phyloP scores from a whole-genome alignment of 441 rosid genomes.

The Breynia disticha region DNA sequence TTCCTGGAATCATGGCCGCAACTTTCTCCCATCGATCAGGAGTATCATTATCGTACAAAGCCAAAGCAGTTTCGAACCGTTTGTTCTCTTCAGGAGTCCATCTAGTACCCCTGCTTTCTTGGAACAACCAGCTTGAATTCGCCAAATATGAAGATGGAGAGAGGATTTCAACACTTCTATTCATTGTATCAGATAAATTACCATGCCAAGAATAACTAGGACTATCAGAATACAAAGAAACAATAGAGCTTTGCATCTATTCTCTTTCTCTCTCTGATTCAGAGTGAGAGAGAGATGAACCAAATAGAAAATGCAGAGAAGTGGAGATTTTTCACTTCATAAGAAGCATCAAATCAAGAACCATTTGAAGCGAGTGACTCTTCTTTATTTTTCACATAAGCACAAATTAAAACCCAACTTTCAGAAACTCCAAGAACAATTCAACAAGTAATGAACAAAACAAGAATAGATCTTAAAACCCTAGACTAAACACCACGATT shows the following conservation, averaged over 20 bases:
- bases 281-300: slow-evolving; percentile 9
- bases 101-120: slow-evolving; percentile 41
- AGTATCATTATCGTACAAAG: slow-evolving; percentile 63
- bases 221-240: not conserved
- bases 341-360: slow-evolving; percentile 28
- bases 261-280: slow-evolving; percentile 24
- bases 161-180: slow-evolving; percentile 53
- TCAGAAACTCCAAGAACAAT: slow-evolving; percentile 54
- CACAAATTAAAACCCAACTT: slow-evolving; percentile 38
- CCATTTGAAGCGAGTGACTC: slow-evolving; percentile 30
- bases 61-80: slow-evolving; percentile 77
- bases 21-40: slow-evolving; percentile 82
- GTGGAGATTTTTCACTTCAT: slow-evolving; percentile 18
- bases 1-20: slow-evolving; percentile 81
- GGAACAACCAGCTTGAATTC: slow-evolving; percentile 48
- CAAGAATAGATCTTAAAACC: slow-evolving; percentile 25
- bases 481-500: slow-evolving; percentile 15
- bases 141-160: slow-evolving; percentile 42
- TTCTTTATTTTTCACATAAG: slow-evolving; percentile 27
- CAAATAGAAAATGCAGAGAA: slow-evolving; percentile 31
- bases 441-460: slow-evolving; percentile 21
- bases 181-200: slow-evolving; percentile 33
- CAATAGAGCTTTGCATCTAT: not conserved
- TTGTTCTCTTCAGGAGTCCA: slow-evolving; percentile 96
- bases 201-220: slow-evolving; percentile 20